Base-by-base conservation (phyloP, 148 eudicot species). In the Gaultheria prostrata region DNA sequence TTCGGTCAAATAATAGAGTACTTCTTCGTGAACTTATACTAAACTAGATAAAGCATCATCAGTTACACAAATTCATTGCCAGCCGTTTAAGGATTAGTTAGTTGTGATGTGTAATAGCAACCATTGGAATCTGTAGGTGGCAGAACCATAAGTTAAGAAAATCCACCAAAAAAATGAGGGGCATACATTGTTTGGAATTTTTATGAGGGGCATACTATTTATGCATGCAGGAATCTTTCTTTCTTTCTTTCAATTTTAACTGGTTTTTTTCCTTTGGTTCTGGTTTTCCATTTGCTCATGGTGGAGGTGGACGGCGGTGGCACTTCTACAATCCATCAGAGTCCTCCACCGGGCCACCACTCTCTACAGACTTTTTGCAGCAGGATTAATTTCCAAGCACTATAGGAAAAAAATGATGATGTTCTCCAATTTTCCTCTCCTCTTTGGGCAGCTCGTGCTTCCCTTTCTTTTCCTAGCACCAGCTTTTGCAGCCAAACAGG, bases 401-500 rank as follows among this genome's bases (percentile, higher is more conserved):
- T 12, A 8, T 17, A 39, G 3, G 50, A 8, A 39, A 39, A 35
- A 77, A 51, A 51, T 30, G 72, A 77, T 77, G 80, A 30, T 51
- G 63, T 77, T 30, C 33, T 77, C 45, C 15, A 30, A 30, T 30
- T 17, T 77, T 30, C 33, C 57, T 13, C 56, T 51, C 35, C 56
- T 51, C n/a, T 14, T 51, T 30, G 80, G 35, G 50, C 45, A 51
- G 10, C 50, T 51, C n/a, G 35, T 53, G 14, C 43, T 53, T 17
- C 50, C 43, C 63, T 28, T 14, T 8, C 35, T 77, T 30, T 77
- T 30, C 80, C 63, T 49, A 28, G 35, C 63, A 53, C 80, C 63
- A 6, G 45, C 80, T 50, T 48, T 77, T 15, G 80, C 80, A 28
- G 39, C 32, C 20, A 77, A 77, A 77, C 51, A 28, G 80, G 80